Evolutionary conservation across 129 eudicot genomes (phyloP).

Genomic region (Flaveria linearis): DNA sequence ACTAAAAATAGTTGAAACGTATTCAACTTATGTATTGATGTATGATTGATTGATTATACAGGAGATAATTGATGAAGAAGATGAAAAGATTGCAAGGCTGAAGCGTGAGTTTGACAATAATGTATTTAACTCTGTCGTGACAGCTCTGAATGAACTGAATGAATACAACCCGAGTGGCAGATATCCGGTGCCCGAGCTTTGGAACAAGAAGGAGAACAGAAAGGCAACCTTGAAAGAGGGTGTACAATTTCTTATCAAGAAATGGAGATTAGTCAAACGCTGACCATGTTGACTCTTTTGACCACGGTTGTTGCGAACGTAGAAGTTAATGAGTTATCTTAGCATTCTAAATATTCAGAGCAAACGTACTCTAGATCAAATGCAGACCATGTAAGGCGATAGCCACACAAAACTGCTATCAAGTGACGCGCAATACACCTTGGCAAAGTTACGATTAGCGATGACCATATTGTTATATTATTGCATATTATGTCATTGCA

Average conservation of each 20-base stretch:
- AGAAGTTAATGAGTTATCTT: too few relatives aligned
- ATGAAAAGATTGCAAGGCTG: slow-evolving; percentile 30
- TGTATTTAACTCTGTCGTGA: slow-evolving; percentile 36
- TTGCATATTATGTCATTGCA: neutral
- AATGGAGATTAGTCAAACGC: slow-evolving; percentile 23
- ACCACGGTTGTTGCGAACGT: neutral
- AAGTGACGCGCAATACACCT: neutral
- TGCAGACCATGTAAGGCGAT: too few relatives aligned
- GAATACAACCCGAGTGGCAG: slow-evolving; percentile 56
- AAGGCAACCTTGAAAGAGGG: slow-evolving; percentile 44
- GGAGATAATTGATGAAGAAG: slow-evolving; percentile 52
- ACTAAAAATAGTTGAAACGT: neutral
- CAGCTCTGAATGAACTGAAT: slow-evolving; percentile 45
- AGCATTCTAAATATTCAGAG: neutral
- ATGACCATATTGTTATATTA: neutral
- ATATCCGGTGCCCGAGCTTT: slow-evolving; percentile 49
- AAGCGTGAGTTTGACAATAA: slow-evolving; percentile 30
- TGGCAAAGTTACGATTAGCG: neutral
- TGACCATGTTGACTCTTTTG: neutral
- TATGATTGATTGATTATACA: slow-evolving; percentile 14
- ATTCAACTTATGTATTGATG: neutral
- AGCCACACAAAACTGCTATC: neutral
- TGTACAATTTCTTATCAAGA: slow-evolving; percentile 24
- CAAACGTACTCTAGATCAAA: too few relatives aligned
- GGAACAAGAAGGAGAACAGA: slow-evolving; percentile 40